These are phyloP conservation scores for Fraxinus dipetala DNA, from an alignment of 305 asterid genomes.

Conservation along the genomic window DNA sequence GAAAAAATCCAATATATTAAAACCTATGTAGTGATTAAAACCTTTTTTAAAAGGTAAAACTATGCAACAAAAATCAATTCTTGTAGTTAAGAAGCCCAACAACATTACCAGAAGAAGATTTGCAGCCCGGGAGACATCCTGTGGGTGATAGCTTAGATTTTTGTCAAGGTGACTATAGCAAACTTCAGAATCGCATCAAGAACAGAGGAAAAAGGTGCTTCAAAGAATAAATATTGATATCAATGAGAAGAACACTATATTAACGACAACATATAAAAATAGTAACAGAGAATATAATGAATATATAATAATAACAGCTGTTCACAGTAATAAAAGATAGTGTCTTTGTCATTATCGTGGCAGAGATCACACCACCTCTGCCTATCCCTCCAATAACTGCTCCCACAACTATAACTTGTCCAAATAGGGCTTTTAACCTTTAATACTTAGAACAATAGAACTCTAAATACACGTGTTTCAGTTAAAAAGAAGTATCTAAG, in stretches of 20 bases:
- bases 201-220: not conserved
- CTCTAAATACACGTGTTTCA: not conserved
- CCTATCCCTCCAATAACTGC: not conserved
- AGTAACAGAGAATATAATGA: not conserved
- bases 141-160: constrained; percentile 75
- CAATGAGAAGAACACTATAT: constrained; percentile 5
- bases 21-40: not conserved
- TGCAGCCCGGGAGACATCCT: constrained; percentile 87
- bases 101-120: constrained; percentile 77
- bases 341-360: not conserved
- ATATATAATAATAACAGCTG: constrained; percentile 10
- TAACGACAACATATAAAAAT: not conserved
- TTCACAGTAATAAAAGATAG: not conserved
- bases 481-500: not conserved
- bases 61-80: constrained; percentile 17
- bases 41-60: not conserved
- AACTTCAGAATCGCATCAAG: constrained; percentile 21
- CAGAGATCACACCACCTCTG: not conserved
- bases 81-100: constrained; percentile 14
- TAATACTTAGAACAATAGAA: not conserved
- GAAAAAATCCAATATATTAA: not conserved
- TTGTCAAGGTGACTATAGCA: constrained; percentile 58
- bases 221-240: not conserved
- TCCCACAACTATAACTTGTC: not conserved
- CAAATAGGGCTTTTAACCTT: not conserved